Percentiles rank a stretch among this genome's conserved stretches.
phyloP scores from a whole-genome alignment of 1,284 basidiomycete genomes.

The Wallemia mellicola region DNA sequence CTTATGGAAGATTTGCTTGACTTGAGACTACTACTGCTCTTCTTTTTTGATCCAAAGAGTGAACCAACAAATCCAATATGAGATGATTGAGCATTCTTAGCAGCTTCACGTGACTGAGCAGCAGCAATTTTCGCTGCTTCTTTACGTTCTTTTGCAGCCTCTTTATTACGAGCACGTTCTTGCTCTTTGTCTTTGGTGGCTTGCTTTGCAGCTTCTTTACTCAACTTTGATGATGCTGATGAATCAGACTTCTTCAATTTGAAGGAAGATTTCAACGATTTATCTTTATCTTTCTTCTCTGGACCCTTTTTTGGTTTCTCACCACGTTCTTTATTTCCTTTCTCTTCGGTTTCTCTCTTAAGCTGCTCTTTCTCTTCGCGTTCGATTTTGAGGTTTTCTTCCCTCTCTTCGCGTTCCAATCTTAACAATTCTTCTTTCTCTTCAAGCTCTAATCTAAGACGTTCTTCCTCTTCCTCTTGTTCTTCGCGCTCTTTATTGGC shows the following conservation, averaged over 20 bases:
- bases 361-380: constrained; percentile 22
- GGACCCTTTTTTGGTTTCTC: constrained; percentile 6
- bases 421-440: not conserved
- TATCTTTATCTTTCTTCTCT: constrained; percentile 14
- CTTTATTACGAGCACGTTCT: not conserved
- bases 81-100: not conserved
- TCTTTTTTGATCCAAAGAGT: constrained; percentile 53
- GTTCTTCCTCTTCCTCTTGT: not conserved
- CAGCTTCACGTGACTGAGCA: not conserved
- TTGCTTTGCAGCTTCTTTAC: constrained; percentile 21
- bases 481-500: not conserved
- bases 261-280: constrained; percentile 24
- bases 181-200: not conserved
- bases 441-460: not conserved
- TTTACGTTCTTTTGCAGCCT: not conserved
- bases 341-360: constrained; percentile 15
- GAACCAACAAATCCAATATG: constrained; percentile 48
- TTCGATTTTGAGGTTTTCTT: too few species aligned
- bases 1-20: constrained; percentile 23
- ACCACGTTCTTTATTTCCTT: constrained; percentile 16
- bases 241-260: constrained; percentile 1
- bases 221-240: not conserved
- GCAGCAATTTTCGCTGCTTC: not conserved
- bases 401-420: too few species aligned
- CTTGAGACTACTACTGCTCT: constrained; percentile 31